These are phyloP conservation scores for Penstemon davidsonii DNA, from an alignment of 257 asterid genomes.

Conservation along the genomic window DNA sequence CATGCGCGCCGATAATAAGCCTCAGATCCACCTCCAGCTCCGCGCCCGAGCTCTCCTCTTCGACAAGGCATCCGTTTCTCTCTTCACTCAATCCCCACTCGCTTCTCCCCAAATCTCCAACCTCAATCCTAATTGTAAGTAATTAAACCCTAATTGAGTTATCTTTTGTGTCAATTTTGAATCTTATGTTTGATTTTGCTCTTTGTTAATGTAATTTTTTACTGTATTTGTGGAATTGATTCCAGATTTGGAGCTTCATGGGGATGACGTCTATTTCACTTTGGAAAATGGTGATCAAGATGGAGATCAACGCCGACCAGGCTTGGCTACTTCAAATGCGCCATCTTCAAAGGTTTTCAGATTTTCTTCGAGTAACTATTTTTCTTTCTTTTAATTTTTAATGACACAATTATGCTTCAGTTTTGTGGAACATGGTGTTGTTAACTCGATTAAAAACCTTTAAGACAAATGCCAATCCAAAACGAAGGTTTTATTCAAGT, in stretches of 20 bases:
- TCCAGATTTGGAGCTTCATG: constrained; percentile 90
- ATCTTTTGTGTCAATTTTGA: neutral
- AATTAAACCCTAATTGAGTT: neutral
- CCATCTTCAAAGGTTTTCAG: constrained; percentile 57
- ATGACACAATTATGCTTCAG: neutral
- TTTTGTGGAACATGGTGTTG: too few species aligned
- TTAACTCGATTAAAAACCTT: too few species aligned
- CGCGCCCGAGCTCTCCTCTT: constrained; percentile 91
- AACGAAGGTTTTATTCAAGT: too few species aligned
- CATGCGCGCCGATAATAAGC: constrained; percentile 67
- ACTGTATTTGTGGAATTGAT: constrained; percentile 9
- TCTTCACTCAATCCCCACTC: constrained; percentile 37
- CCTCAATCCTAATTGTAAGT: constrained; percentile 77
- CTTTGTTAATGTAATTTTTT: neutral
- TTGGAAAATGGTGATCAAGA: constrained; percentile 67
- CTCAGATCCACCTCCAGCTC: constrained; percentile 83
- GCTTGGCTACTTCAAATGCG: constrained; percentile 40
- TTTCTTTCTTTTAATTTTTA: neutral
- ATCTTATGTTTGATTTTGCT: neutral
- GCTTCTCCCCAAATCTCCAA: constrained; percentile 47
- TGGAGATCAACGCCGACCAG: constrained; percentile 45
- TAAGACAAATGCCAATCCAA: too few species aligned
- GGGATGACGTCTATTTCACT: constrained; percentile 90
- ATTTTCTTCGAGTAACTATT: neutral
- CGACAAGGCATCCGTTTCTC: constrained; percentile 77